These are phyloP conservation scores for Nitzschia palea DNA, from an alignment of 108 stramenopile species.

Conservation along the genomic window DNA sequence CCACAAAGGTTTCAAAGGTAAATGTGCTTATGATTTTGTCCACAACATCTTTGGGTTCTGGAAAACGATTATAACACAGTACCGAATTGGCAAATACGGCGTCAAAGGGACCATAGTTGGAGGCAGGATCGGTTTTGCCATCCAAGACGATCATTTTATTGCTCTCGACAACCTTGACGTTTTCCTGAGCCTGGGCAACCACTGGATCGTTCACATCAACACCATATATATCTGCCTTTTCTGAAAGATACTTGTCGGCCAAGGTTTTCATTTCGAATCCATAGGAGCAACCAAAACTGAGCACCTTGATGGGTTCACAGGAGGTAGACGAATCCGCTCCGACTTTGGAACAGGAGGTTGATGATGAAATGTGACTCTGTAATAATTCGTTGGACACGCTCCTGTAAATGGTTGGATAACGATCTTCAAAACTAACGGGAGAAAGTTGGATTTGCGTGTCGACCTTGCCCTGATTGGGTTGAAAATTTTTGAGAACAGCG, in stretches of 20 bases:
- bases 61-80: constrained; percentile 1
- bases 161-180: background rate
- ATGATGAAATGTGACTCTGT: too few species aligned
- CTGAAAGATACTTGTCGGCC: background rate
- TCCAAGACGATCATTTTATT: background rate
- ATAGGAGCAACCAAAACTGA: constrained; percentile 1
- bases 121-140: background rate
- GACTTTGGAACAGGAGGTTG: too few species aligned
- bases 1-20: background rate
- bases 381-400: background rate
- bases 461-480: background rate
- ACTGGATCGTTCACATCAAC: background rate
- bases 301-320: background rate
- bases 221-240: background rate
- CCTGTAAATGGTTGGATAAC: background rate
- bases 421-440: background rate
- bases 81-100: constrained; percentile 9
- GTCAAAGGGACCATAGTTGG: constrained; percentile 2
- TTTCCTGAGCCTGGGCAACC: background rate
- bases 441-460: background rate
- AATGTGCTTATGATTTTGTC: background rate
- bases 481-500: background rate
- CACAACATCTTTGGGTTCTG: background rate
- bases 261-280: background rate
- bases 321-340: too few species aligned